Base-by-base conservation (phyloP, 495 filamentous ascomycete genomes). In the Jackrogersella minutella region DNA sequence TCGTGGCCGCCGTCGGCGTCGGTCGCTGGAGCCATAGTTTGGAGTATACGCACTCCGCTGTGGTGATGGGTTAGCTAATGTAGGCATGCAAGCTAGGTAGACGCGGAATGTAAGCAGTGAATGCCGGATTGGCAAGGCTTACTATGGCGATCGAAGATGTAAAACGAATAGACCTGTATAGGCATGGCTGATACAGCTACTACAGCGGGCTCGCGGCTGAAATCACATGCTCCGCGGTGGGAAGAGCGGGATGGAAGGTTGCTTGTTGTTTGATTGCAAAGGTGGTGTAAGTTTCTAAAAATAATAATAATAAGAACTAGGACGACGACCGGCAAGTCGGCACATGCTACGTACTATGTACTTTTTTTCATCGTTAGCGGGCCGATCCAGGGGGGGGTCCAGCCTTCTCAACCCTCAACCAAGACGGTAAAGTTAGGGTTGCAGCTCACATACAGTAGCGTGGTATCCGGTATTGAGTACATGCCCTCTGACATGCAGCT, bases 81-180 rank as follows among this genome's bases (percentile, higher is more conserved):
- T 58, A 49, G 40, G 34, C n/a, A 36, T 16, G 5, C 17, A 34
- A 40, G 24, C 40, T 24, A 37, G 5, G 31, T 21, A 22, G 16
- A 11, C n/a, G 40, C 2, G 5, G 40, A n/a, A n/a, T n/a, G n/a
- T n/a, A n/a, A n/a, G n/a, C n/a, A n/a, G n/a, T n/a, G n/a, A n/a
- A n/a, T n/a, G 40, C 22, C 16, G 14, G 21, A 5, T 26, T 44
- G 21, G 47, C 13, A 22, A 34, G 34, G 66, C 84, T 72, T 85
- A 98, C 95, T 96, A 77, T 99, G 95, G 66, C 95, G 90, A 78
- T 99, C 95, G 70, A 99, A 99, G 73, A 99, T 97, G 82, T 97
- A 98, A 80, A 98, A 96, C 36, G 93, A 93, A 78, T 97, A 97
- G 73, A 98, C 90, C 57, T 90, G 87, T 95, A 98, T 97, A 62